A percentile compares a stretch with the other conserved stretches of the same genome.
Evolutionary conservation across 2,329 filamentous ascomycete genomes (phyloP).

Genomic region (Hymenoscyphus salicellus): DNA sequence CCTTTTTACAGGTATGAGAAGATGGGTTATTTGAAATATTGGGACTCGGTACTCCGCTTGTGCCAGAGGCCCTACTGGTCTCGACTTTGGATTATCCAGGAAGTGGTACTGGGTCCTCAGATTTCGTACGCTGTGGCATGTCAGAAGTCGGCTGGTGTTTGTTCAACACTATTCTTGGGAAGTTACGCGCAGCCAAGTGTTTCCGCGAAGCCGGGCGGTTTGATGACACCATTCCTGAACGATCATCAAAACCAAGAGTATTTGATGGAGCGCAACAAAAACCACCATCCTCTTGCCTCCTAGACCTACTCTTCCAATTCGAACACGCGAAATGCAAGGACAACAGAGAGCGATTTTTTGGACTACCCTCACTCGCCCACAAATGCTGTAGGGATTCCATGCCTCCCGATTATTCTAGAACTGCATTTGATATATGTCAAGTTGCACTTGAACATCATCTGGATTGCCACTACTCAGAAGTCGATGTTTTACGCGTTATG

Average conservation of each 20-base stretch:
- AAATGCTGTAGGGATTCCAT: background rate
- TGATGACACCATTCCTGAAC: background rate
- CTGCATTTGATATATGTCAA: background rate
- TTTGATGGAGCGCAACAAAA: background rate
- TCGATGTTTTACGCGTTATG: background rate
- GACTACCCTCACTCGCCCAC: background rate
- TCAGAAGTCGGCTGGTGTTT: background rate
- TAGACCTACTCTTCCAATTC: background rate
- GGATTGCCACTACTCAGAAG: background rate
- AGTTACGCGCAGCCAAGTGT: background rate
- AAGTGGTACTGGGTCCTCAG: background rate
- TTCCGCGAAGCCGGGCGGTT: background rate
- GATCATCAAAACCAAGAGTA: background rate
- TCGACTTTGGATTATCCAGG: conserved; percentile 1
- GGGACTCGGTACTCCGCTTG: background rate
- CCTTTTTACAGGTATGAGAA: background rate
- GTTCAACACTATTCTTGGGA: background rate
- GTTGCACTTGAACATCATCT: background rate
- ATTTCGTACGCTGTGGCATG: background rate
- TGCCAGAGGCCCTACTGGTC: background rate
- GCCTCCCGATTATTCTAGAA: background rate
- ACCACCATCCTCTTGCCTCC: background rate
- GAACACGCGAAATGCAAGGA: background rate
- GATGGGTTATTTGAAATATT: background rate
- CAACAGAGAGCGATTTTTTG: background rate